phyloP scores from a whole-genome alignment of 768 basidiomycete species.

The Podaxis sp. region DNA sequence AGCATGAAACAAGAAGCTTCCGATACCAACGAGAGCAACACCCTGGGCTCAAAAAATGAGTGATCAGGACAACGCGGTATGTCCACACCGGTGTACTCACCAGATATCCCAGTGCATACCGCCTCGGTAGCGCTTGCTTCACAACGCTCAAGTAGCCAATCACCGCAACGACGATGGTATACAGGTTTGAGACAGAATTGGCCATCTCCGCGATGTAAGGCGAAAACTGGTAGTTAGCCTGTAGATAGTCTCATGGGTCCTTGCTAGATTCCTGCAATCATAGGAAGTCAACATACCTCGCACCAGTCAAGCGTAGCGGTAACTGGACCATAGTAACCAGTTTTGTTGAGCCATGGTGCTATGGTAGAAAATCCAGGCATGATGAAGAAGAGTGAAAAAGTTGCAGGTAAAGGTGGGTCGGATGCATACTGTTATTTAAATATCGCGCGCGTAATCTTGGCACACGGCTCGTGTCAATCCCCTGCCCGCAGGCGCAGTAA shows the following conservation, averaged over 20 bases:
- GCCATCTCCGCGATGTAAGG: slow-evolving; percentile 76
- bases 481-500: background rate
- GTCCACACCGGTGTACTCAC: slow-evolving; percentile 25
- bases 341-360: slow-evolving; percentile 31
- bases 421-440: background rate
- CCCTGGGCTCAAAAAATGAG: slow-evolving; percentile 39
- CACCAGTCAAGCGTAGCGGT: slow-evolving; percentile 78
- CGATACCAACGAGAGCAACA: slow-evolving; percentile 67
- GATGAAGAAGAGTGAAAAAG: slow-evolving; percentile 13
- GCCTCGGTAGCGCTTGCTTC: slow-evolving; percentile 34
- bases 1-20: slow-evolving; percentile 78
- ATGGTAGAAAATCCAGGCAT: slow-evolving; percentile 36
- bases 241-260: slow-evolving; percentile 5
- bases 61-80: background rate
- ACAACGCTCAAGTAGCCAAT: slow-evolving; percentile 41
- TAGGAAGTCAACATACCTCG: slow-evolving; percentile 42
- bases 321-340: slow-evolving; percentile 60
- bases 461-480: background rate
- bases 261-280: background rate
- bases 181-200: slow-evolving; percentile 72
- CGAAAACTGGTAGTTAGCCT: slow-evolving; percentile 79
- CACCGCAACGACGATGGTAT: slow-evolving; percentile 52
- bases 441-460: background rate
- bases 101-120: slow-evolving; percentile 41
- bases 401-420: background rate